Evolutionary conservation across 805 yeast genomes (phyloP).

Genomic region (Candida chauliodis): DNA sequence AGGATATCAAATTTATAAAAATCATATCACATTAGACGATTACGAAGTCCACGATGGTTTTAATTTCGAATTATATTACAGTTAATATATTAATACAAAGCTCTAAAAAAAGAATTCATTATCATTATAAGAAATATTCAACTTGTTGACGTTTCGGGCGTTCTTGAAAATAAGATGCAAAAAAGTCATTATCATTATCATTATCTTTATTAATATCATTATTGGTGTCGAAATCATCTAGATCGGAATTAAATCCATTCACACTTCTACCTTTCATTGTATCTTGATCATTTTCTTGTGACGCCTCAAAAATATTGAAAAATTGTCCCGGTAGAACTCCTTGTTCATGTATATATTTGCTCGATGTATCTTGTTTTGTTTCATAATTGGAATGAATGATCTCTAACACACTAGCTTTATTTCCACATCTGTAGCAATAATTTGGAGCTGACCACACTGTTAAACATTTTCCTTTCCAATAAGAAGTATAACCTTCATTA

Average conservation of each 20-base stretch:
- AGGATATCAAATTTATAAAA: constrained; percentile 80
- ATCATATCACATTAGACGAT: constrained; percentile 89
- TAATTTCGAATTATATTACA: constrained; percentile 78
- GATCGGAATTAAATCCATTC: constrained; percentile 25
- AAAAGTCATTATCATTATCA: constrained; percentile 20
- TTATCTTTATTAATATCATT: constrained; percentile 16
- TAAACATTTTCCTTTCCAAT: constrained; percentile 85
- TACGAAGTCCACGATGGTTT: constrained; percentile 91
- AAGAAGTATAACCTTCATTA: constrained; percentile 91
- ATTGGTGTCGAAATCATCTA: constrained; percentile 9
- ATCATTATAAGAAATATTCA: constrained; percentile 39
- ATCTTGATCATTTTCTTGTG: constrained; percentile 83
- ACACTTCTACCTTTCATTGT: constrained; percentile 40
- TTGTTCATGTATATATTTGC: constrained; percentile 11
- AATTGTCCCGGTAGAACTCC: constrained; percentile 50
- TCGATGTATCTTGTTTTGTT: constrained; percentile 10
- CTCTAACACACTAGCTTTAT: constrained; percentile 95
- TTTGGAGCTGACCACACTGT: constrained; percentile 99
- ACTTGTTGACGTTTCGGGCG: constrained; percentile 37
- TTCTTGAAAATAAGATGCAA: constrained; percentile 18
- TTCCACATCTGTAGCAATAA: constrained; percentile 95
- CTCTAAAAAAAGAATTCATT: constrained; percentile 2
- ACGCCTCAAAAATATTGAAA: constrained; percentile 94
- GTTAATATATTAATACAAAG: constrained; percentile 23
- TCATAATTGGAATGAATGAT: constrained; percentile 51